Evolutionary conservation across 805 yeast genomes (phyloP).

Genomic region (Hanseniaspora singularis): DNA sequence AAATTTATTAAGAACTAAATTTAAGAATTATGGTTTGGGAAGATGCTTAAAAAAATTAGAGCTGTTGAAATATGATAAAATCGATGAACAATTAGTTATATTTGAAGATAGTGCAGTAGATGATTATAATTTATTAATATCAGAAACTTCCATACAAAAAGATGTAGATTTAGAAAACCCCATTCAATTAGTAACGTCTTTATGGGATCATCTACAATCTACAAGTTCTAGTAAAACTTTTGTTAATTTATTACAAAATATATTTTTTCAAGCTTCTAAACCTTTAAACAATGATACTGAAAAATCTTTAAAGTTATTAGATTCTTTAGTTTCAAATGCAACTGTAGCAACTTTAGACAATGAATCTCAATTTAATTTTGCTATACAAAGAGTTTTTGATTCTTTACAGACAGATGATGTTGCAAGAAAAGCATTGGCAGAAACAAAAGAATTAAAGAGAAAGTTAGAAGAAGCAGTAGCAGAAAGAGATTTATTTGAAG

Average conservation of each 20-base stretch:
- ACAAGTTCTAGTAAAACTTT: conserved; percentile 42
- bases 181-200: conserved; percentile 47
- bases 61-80: conserved; percentile 45
- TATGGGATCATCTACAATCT: conserved; percentile 39
- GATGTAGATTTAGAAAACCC: conserved; percentile 47
- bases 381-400: conserved; percentile 64
- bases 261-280: conserved; percentile 26
- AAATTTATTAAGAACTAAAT: conserved; percentile 25
- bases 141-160: conserved; percentile 22
- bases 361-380: conserved; percentile 63
- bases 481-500: conserved; percentile 55
- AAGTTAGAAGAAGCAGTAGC: conserved; percentile 36
- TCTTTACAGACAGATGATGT: conserved; percentile 80
- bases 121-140: conserved; percentile 26
- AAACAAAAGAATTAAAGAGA: conserved; percentile 44
- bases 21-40: conserved; percentile 26
- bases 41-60: conserved; percentile 36
- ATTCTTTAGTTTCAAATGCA: conserved; percentile 59
- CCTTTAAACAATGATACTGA: conserved; percentile 22
- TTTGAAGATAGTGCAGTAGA: conserved; percentile 38
- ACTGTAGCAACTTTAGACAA: conserved; percentile 39
- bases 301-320: conserved; percentile 42
- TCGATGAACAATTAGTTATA: conserved; percentile 54
- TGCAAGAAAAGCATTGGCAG: conserved; percentile 60
- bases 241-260: conserved; percentile 36